A percentile compares a stretch with the other conserved stretches of the same genome.
Conservation (phyloP, 169 alveolate species). For the Babesia ovata region DNA sequence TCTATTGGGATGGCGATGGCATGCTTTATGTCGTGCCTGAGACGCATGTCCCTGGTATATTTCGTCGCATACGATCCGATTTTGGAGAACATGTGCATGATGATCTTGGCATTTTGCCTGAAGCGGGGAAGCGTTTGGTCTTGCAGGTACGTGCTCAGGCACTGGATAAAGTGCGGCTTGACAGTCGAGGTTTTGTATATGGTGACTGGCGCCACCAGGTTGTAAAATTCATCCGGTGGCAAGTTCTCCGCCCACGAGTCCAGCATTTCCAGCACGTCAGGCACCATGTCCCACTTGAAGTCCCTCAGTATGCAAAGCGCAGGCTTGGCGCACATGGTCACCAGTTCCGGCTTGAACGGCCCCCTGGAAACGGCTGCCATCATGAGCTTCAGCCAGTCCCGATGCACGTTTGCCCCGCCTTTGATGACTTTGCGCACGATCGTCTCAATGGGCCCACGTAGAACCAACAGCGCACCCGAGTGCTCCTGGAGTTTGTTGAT, state of each 20-base stretch:
- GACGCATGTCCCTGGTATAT: neutral
- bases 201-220: slow-evolving; percentile 7
- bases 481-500: slow-evolving; percentile 5
- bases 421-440: slow-evolving; percentile 23
- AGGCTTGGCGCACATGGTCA: slow-evolving; percentile 18
- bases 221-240: slow-evolving; percentile 24
- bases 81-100: slow-evolving; percentile 29
- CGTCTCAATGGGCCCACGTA: slow-evolving; percentile 10
- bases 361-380: slow-evolving; percentile 32
- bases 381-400: slow-evolving; percentile 43
- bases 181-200: slow-evolving; percentile 12
- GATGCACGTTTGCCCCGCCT: slow-evolving; percentile 24
- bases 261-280: slow-evolving; percentile 36
- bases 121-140: slow-evolving; percentile 17
- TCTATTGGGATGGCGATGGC: slow-evolving; percentile 9
- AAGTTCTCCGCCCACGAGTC: slow-evolving; percentile 22
- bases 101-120: slow-evolving; percentile 11
- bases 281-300: slow-evolving; percentile 35
- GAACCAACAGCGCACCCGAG: slow-evolving; percentile 8
- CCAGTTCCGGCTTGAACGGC: slow-evolving; percentile 30
- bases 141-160: slow-evolving; percentile 35
- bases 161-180: slow-evolving; percentile 31
- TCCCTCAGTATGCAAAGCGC: slow-evolving; percentile 37
- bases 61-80: slow-evolving; percentile 14
- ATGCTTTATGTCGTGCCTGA: slow-evolving; percentile 17